phyloP scores from a whole-genome alignment of 1,284 basidiomycete species.

The Bondarzewia mesenterica region DNA sequence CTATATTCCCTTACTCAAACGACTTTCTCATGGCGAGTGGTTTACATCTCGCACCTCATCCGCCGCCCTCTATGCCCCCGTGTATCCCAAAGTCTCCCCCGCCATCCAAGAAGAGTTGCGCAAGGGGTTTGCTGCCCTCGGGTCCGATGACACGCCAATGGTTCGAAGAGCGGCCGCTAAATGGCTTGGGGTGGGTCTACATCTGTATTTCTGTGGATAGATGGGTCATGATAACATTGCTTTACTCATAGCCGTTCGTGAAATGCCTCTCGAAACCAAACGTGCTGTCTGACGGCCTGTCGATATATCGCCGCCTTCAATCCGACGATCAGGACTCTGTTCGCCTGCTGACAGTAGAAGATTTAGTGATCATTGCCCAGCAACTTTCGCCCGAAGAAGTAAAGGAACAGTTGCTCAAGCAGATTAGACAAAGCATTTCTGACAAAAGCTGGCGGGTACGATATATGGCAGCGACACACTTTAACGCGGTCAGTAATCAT shows the following conservation, averaged over 20 bases:
- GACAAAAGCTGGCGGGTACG: conserved; percentile 99
- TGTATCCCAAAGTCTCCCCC: conserved; percentile 75
- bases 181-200: conserved; percentile 79
- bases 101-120: conserved; percentile 84
- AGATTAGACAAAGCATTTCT: conserved; percentile 80
- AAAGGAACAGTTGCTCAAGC: conserved; percentile 84
- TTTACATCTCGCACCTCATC: conserved; percentile 98
- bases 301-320: conserved; percentile 92
- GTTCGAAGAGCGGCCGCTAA: conserved; percentile 95
- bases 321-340: conserved; percentile 99
- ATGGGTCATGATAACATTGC: conserved; percentile 9
- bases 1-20: conserved; percentile 88
- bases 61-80: conserved; percentile 90
- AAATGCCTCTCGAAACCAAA: conserved; percentile 74
- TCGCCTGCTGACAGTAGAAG: conserved; percentile 91
- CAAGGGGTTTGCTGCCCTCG: conserved; percentile 78
- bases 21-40: conserved; percentile 94
- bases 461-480: conserved; percentile 98
- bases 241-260: conserved; percentile 54
- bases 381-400: conserved; percentile 82
- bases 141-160: conserved; percentile 98
- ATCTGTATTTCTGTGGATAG: not conserved
- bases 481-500: conserved; percentile 69
- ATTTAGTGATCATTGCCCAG: conserved; percentile 88
- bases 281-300: conserved; percentile 82